A percentile compares a stretch with the other conserved stretches of the same genome.
Evolutionary conservation across 345 rosid species (phyloP).

Genomic region (Boechera divaricarpa): DNA sequence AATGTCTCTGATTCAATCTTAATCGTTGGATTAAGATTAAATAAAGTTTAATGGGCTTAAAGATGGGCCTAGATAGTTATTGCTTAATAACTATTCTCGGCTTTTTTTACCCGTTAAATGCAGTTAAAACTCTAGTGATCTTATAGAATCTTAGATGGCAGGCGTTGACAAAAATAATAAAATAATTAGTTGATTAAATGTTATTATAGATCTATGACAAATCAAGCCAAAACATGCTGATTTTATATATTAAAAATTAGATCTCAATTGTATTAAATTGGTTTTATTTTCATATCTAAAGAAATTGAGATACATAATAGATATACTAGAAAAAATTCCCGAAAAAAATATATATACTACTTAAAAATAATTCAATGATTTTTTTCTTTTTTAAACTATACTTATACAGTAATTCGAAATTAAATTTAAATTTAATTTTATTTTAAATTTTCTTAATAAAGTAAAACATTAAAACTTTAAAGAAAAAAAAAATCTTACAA

Average conservation of each 20-base stretch:
- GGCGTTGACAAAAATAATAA: conserved; percentile 20
- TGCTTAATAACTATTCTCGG: background rate
- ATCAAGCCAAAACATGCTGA: background rate
- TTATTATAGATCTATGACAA: conserved; percentile 24
- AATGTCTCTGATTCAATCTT: conserved; percentile 19
- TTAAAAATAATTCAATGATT: background rate
- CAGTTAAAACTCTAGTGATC: conserved; percentile 6
- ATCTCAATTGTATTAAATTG: conserved; percentile 14
- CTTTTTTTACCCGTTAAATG: background rate
- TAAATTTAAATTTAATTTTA: background rate
- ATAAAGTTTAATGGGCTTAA: conserved; percentile 21
- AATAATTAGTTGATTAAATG: background rate
- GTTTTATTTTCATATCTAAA: background rate
- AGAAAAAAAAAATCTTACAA: background rate
- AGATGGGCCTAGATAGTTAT: conserved; percentile 26
- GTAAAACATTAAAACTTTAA: background rate
- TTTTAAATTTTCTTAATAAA: background rate
- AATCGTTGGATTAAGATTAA: conserved; percentile 17
- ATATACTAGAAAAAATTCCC: background rate
- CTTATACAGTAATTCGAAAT: background rate
- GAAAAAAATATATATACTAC: too few species aligned
- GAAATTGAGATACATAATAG: background rate
- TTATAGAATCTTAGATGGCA: conserved; percentile 24
- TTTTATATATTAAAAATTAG: background rate
- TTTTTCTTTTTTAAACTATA: background rate